Evolutionary conservation across 768 basidiomycete genomes (phyloP).

Genomic region (Boletus eberwhitei): DNA sequence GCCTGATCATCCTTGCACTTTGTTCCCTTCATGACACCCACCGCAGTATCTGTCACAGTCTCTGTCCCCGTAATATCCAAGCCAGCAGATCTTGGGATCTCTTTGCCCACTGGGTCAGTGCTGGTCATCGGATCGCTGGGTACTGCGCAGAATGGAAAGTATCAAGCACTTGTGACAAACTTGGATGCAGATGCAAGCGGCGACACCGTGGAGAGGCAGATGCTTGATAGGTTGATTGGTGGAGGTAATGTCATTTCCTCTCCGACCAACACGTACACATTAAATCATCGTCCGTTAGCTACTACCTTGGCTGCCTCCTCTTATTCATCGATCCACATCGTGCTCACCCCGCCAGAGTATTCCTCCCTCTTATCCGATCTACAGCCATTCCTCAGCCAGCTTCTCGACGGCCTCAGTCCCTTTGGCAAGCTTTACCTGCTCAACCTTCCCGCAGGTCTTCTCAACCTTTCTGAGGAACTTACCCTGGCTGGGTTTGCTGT

Average conservation of each 20-base stretch:
- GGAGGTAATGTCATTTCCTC: constrained; percentile 47
- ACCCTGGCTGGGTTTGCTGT: constrained; percentile 63
- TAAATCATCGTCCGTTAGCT: constrained; percentile 39
- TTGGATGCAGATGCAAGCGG: constrained; percentile 42
- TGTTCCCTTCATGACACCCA: constrained; percentile 51
- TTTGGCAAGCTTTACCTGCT: constrained; percentile 68
- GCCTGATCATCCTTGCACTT: not conserved
- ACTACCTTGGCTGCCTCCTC: constrained; percentile 48
- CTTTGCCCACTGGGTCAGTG: constrained; percentile 41
- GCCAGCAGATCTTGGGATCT: constrained; percentile 24
- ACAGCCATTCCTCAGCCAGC: constrained; percentile 53
- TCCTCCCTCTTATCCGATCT: constrained; percentile 50
- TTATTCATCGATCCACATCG: constrained; percentile 66
- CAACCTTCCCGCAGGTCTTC: constrained; percentile 44
- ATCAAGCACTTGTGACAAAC: constrained; percentile 64
- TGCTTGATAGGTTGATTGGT: constrained; percentile 80
- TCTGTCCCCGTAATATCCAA: constrained; percentile 15
- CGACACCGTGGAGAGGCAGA: constrained; percentile 66
- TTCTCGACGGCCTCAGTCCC: constrained; percentile 59
- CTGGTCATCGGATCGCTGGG: constrained; percentile 76
- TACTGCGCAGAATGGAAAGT: constrained; percentile 77
- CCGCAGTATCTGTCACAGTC: constrained; percentile 44
- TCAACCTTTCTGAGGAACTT: constrained; percentile 54
- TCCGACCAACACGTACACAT: not conserved
- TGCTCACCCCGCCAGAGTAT: constrained; percentile 66